phyloP scores from a whole-genome alignment of 768 basidiomycete genomes.

The Coprinopsis strossmayeri region DNA sequence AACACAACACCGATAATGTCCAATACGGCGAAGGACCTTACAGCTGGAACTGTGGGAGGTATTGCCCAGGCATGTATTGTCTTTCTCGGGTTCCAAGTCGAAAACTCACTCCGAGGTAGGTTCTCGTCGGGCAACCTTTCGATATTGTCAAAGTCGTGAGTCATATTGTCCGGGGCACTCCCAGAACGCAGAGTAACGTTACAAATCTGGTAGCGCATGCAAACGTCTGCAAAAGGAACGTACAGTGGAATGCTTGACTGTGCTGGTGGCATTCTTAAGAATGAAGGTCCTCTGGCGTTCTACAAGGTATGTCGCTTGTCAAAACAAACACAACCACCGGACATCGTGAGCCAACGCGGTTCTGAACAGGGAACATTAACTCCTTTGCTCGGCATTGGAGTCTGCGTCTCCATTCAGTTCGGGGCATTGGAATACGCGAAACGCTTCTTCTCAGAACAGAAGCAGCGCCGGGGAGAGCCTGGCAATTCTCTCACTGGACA shows the following conservation, averaged over 20 bases:
- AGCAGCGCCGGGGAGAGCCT: constrained; percentile 60
- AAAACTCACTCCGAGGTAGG: constrained; percentile 32
- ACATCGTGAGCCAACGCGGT: too few relatives aligned
- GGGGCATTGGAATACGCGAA: constrained; percentile 84
- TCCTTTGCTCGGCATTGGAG: constrained; percentile 85
- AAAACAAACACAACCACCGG: too few relatives aligned
- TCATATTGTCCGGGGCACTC: constrained; percentile 16
- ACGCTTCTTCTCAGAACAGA: constrained; percentile 64
- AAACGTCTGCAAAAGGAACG: constrained; percentile 87
- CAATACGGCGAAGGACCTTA: constrained; percentile 79
- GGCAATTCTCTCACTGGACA: constrained; percentile 50
- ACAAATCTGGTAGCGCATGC: constrained; percentile 64
- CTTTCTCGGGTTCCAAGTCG: constrained; percentile 13
- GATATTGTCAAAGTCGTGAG: constrained; percentile 96
- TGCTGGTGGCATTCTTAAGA: constrained; percentile 82
- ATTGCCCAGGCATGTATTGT: constrained; percentile 62
- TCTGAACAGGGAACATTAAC: constrained; percentile 88
- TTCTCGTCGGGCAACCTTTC: constrained; percentile 90
- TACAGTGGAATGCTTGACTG: constrained; percentile 86
- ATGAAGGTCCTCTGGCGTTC: constrained; percentile 90
- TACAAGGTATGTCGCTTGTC: constrained; percentile 84
- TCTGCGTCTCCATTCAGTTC: constrained; percentile 96
- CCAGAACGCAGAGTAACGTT: neutral
- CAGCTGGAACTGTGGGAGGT: constrained; percentile 88
- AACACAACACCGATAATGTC: constrained; percentile 28